These are phyloP conservation scores for Graphilbum ipis-grandicollis DNA, from an alignment of 2,329 filamentous ascomycete species.

Conservation along the genomic window DNA sequence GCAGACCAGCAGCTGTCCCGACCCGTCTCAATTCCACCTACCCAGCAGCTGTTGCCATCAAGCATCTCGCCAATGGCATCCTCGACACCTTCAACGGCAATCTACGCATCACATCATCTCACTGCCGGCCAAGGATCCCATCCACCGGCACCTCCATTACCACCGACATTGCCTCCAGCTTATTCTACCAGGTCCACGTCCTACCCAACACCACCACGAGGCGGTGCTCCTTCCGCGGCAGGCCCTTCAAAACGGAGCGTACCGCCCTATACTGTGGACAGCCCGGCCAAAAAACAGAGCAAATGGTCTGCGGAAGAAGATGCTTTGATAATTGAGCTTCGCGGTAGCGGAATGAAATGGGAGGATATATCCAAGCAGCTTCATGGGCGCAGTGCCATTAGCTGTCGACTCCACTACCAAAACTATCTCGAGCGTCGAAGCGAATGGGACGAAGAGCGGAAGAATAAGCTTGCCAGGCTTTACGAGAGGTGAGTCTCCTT, in stretches of 20 bases:
- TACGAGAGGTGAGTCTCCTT: slow-evolving; percentile 67
- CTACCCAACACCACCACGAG: not conserved
- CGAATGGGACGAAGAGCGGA: slow-evolving; percentile 94
- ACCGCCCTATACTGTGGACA: slow-evolving; percentile 38
- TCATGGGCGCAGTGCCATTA: slow-evolving; percentile 82
- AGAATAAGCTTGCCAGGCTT: slow-evolving; percentile 85
- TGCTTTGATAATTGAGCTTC: slow-evolving; percentile 78
- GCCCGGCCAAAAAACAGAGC: slow-evolving; percentile 81
- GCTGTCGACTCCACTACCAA: slow-evolving; percentile 86
- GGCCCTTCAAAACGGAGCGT: slow-evolving; percentile 26
- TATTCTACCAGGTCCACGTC: not conserved
- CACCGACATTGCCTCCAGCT: slow-evolving; percentile 9
- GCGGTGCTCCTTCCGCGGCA: not conserved
- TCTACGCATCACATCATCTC: slow-evolving; percentile 3
- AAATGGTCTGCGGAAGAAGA: slow-evolving; percentile 95
- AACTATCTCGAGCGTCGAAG: slow-evolving; percentile 89
- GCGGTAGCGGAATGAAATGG: slow-evolving; percentile 92
- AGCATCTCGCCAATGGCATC: slow-evolving; percentile 13
- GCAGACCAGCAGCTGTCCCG: slow-evolving; percentile 14
- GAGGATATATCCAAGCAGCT: slow-evolving; percentile 89
- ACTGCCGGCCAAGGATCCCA: not conserved
- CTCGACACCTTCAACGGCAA: slow-evolving; percentile 18
- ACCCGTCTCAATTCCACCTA: slow-evolving; percentile 18
- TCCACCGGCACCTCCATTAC: no score
- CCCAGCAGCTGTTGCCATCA: slow-evolving; percentile 1